Base-by-base conservation (phyloP, 352 stramenopile species). In the Pythium plurisporium region DNA sequence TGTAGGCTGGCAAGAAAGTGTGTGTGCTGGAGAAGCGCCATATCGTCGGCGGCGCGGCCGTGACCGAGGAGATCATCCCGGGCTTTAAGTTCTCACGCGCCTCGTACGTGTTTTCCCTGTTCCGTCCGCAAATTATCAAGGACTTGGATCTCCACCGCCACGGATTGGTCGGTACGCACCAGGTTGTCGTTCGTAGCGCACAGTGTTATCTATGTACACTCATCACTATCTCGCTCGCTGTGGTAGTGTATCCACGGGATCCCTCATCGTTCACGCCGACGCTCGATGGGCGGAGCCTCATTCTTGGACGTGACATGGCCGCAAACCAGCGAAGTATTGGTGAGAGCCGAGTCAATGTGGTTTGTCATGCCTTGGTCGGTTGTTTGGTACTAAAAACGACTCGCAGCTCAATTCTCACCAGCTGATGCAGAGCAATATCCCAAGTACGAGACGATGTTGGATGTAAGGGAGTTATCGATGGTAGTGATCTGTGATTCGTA, bases 31-130 rank as follows among this genome's bases (percentile, higher is more conserved):
- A 97, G 69, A 88, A 90, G 59, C 70, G 89, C 2, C 76, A 94
- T 50, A 20, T 96, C n/a, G 73, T 97, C 3, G 89, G 89, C 2
- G 89, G 89, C 4, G 89, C 89, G 8, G 89, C 89, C 0, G 87
- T 97, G 41, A 97, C 89, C 5, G 89, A 97, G 59, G 89, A 97
- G 54, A 89, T 97, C 58, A 79, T 96, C 40, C 84, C 87, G 0
- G 86, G 88, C 17, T 97, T 95, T 70, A 88, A 91, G 33, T 97
- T 97, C 65, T 96, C 86, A 33, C 78, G 89, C 31, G 89, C 83
- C 10, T 97, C 89, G 30, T 97, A 97, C 64, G 79, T 97, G 9
- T 91, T 93, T 51, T 93, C 87, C 38, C 74, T 97, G 17, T 93
- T 97, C 43, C 79, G 89, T 1, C 89, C 89, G 41, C 77, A 91